Percentiles rank a stretch among this genome's conserved stretches.
Conservation (phyloP, 1,284 basidiomycete genomes). For the Caloboletus firmus region DNA sequence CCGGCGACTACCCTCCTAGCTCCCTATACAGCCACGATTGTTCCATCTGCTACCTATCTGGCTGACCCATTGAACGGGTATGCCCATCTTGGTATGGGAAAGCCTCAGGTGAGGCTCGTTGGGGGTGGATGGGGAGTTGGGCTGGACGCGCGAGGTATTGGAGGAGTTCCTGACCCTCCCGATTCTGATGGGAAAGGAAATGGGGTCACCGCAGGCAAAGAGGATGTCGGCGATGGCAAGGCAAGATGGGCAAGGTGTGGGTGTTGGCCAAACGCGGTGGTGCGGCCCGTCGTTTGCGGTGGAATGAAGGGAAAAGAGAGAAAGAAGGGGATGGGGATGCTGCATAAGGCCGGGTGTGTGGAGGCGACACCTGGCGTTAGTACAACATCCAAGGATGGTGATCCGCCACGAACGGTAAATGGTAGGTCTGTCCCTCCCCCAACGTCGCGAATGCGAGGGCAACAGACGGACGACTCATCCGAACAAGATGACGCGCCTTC, state of each 20-base stretch:
- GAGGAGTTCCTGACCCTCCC: slow-evolving; percentile 39
- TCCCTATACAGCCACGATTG: slow-evolving; percentile 57
- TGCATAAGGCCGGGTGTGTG: slow-evolving; percentile 22
- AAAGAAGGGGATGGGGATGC: slow-evolving; percentile 16
- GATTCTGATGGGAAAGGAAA: slow-evolving; percentile 5
- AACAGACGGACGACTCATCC: slow-evolving; percentile 17
- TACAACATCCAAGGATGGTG: neutral
- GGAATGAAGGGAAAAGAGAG: slow-evolving; percentile 24
- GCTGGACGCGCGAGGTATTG: slow-evolving; percentile 81
- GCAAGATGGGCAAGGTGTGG: slow-evolving; percentile 79
- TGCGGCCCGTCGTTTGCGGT: slow-evolving; percentile 72
- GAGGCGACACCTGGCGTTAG: slow-evolving; percentile 6
- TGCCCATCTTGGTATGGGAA: slow-evolving; percentile 69
- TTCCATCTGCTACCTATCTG: slow-evolving; percentile 62
- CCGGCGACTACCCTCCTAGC: slow-evolving; percentile 51
- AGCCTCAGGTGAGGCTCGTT: slow-evolving; percentile 78
- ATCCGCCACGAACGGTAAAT: slow-evolving; percentile 8
- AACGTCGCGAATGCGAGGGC: slow-evolving; percentile 9
- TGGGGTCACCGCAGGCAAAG: slow-evolving; percentile 1
- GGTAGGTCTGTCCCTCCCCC: slow-evolving; percentile 12
- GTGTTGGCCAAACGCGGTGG: slow-evolving; percentile 87
- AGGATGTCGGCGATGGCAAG: slow-evolving; percentile 34
- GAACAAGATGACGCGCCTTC: slow-evolving; percentile 34
- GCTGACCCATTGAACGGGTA: slow-evolving; percentile 69
- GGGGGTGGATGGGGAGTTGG: slow-evolving; percentile 81